Conservation (phyloP, 805 yeast genomes). For the Ogataea nakhonphanomensis region DNA sequence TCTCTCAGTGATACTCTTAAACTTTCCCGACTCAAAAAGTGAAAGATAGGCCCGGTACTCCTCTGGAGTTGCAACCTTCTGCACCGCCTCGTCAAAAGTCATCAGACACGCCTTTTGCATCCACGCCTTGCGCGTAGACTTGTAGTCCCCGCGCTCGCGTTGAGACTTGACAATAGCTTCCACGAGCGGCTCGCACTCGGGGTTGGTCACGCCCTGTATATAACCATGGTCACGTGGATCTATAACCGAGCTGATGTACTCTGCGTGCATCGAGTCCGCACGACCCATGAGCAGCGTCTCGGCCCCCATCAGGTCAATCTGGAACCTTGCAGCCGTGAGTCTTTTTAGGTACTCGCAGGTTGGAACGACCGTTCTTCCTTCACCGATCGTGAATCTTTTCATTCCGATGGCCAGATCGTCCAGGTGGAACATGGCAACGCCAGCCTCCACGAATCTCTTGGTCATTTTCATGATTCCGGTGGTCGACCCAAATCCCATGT, state of each 20-base stretch:
- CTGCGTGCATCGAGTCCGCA: conserved; percentile 56
- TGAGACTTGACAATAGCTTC: conserved; percentile 44
- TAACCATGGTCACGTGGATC: conserved; percentile 58
- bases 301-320: conserved; percentile 61
- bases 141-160: conserved; percentile 33
- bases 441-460: conserved; percentile 58
- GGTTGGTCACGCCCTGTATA: conserved; percentile 46
- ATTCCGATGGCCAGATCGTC: conserved; percentile 67
- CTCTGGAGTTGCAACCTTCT: conserved; percentile 28
- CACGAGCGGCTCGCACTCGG: conserved; percentile 40
- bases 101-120: conserved; percentile 36
- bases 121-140: conserved; percentile 45
- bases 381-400: conserved; percentile 61
- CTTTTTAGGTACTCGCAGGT: conserved; percentile 56
- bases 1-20: conserved; percentile 24
- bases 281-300: conserved; percentile 58
- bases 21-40: conserved; percentile 13
- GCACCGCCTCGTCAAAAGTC: conserved; percentile 54
- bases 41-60: conserved; percentile 13
- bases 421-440: conserved; percentile 61
- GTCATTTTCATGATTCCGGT: conserved; percentile 63
- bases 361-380: conserved; percentile 62
- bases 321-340: conserved; percentile 54
- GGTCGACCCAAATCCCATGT: conserved; percentile 63
- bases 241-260: conserved; percentile 46